These are phyloP conservation scores for Excoecaria cochinchinensis DNA, from an alignment of 345 rosid species.

Conservation along the genomic window DNA sequence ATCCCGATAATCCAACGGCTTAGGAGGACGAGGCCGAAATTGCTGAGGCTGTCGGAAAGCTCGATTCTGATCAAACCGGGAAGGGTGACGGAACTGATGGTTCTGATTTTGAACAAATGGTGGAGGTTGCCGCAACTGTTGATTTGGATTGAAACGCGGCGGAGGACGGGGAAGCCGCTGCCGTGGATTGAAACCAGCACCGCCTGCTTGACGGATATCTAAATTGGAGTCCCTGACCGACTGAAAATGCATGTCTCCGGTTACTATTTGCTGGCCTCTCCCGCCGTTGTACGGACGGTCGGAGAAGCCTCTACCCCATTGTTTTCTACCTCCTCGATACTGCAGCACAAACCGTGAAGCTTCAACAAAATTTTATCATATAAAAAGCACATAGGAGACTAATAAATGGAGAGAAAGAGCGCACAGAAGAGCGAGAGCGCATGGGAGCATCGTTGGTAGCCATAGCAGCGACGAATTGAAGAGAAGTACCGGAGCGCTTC, in stretches of 20 bases:
- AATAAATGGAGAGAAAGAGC: neutral
- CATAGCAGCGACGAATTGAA: conserved; percentile 31
- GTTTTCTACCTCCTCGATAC: conserved; percentile 60
- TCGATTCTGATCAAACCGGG: conserved; percentile 42
- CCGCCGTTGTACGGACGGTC: conserved; percentile 36
- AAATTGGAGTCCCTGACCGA: conserved; percentile 48
- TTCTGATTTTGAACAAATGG: conserved; percentile 29
- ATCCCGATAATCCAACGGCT: conserved; percentile 62
- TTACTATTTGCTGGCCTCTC: conserved; percentile 34
- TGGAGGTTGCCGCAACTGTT: conserved; percentile 34
- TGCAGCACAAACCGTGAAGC: conserved; percentile 27
- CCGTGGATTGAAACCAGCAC: conserved; percentile 15
- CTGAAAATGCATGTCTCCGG: conserved; percentile 49
- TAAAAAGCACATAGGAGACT: neutral
- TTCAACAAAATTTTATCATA: neutral
- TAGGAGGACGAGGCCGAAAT: conserved; percentile 43
- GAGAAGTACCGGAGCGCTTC: conserved; percentile 34
- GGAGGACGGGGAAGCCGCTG: conserved; percentile 30
- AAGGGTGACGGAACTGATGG: conserved; percentile 33
- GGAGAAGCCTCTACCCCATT: conserved; percentile 56
- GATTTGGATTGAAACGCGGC: conserved; percentile 22
- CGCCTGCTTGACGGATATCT: conserved; percentile 36
- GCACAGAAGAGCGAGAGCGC: conserved; percentile 54
- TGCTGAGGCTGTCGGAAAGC: conserved; percentile 38
- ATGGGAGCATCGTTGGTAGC: conserved; percentile 33